Evolutionary conservation across 495 filamentous ascomycete genomes (phyloP).

Genomic region (Penicillium dipodomyicola): DNA sequence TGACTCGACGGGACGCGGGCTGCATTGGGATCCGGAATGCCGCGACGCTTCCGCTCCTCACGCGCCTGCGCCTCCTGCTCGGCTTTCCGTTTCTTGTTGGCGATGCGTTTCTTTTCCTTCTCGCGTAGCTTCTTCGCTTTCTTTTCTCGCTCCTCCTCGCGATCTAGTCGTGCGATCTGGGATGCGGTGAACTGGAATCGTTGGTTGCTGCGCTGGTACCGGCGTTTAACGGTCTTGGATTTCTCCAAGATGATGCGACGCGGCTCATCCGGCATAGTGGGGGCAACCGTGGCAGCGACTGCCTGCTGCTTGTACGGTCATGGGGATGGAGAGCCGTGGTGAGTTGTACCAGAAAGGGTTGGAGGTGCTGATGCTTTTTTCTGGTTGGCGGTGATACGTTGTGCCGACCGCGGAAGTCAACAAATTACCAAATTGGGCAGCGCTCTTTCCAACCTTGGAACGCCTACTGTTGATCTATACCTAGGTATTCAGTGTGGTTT

Average conservation of each 20-base stretch:
- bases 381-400: conserved; percentile 35
- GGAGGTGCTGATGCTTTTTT: conserved; percentile 7
- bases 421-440: conserved; percentile 27
- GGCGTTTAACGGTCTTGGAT: conserved; percentile 43
- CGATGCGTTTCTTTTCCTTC: conserved; percentile 38
- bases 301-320: conserved; percentile 18
- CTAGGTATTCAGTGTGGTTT: background rate
- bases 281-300: conserved; percentile 24
- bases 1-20: conserved; percentile 47
- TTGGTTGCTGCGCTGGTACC: conserved; percentile 50
- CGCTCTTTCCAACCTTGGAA: background rate
- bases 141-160: conserved; percentile 41
- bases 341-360: conserved; percentile 1
- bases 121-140: conserved; percentile 45
- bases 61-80: conserved; percentile 44
- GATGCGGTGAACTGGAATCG: conserved; percentile 41
- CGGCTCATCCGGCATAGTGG: conserved; percentile 40
- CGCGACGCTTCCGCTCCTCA: conserved; percentile 42
- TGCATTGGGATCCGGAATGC: conserved; percentile 44
- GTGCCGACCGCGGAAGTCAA: conserved; percentile 30
- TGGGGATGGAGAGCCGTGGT: conserved; percentile 14
- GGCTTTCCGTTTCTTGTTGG: conserved; percentile 45
- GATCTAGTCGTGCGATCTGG: conserved; percentile 44
- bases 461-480: background rate
- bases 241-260: conserved; percentile 46